Evolutionary conservation across 495 filamentous ascomycete species (phyloP).

Genomic region (Hypoxylon crocopeplum): DNA sequence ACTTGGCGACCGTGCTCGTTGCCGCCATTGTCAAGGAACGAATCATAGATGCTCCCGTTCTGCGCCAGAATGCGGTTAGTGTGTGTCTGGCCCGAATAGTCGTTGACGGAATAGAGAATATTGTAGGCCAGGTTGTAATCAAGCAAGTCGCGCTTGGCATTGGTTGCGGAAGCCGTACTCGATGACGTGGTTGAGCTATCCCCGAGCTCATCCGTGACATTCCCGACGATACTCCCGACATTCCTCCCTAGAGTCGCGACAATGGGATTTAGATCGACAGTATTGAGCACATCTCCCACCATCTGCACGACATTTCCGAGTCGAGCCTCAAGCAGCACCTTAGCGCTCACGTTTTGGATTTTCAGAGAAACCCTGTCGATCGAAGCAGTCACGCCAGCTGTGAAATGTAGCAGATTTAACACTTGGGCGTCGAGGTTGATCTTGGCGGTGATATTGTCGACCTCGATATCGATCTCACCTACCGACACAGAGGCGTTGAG

Average conservation of each 20-base stretch:
- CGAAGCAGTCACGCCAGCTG: constrained; percentile 60
- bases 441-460: constrained; percentile 64
- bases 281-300: constrained; percentile 58
- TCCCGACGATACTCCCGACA: constrained; percentile 55
- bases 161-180: constrained; percentile 33
- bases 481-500: constrained; percentile 62
- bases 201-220: constrained; percentile 44
- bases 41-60: constrained; percentile 60
- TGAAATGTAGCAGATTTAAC: constrained; percentile 61
- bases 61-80: constrained; percentile 62
- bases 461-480: constrained; percentile 58
- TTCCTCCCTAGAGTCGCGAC: constrained; percentile 58
- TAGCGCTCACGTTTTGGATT: constrained; percentile 63
- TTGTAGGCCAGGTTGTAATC: constrained; percentile 47
- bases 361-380: constrained; percentile 59
- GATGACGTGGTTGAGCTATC: constrained; percentile 14
- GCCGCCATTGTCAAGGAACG: constrained; percentile 60
- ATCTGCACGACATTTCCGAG: constrained; percentile 63
- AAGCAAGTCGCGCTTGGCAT: constrained; percentile 30
- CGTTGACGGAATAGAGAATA: constrained; percentile 62
- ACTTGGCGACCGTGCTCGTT: constrained; percentile 44
- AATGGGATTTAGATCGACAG: constrained; percentile 65
- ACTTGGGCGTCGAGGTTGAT: constrained; percentile 66
- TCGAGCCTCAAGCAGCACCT: constrained; percentile 62
- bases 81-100: constrained; percentile 61